A percentile compares a stretch with the other conserved stretches of the same genome.
Evolutionary conservation across 345 rosid genomes (phyloP).

Genomic region (Hevea brasiliensis): DNA sequence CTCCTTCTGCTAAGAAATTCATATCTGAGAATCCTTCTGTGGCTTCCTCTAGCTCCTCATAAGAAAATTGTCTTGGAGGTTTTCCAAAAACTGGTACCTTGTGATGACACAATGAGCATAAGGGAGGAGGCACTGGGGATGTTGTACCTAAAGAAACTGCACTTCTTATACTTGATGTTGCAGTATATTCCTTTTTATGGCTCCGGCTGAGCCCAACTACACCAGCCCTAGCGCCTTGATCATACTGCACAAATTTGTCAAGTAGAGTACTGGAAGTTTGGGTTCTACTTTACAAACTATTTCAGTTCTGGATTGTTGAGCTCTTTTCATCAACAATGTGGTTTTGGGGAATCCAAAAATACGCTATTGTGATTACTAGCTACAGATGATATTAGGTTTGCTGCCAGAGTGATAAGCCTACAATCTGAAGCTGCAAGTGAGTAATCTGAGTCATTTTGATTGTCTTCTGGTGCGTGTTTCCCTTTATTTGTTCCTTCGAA

Average conservation of each 20-base stretch:
- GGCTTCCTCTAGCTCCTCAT: conserved; percentile 54
- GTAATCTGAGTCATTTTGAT: conserved; percentile 22
- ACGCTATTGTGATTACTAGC: conserved; percentile 26
- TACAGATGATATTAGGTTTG: conserved; percentile 19
- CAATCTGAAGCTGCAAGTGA: conserved; percentile 14
- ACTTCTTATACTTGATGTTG: conserved; percentile 39
- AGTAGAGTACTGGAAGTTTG: conserved; percentile 45
- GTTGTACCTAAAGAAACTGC: conserved; percentile 53
- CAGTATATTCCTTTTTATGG: conserved; percentile 25
- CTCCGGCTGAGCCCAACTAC: conserved; percentile 30
- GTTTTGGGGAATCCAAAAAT: conserved; percentile 53
- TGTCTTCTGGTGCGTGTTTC: conserved; percentile 23
- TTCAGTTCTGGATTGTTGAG: conserved; percentile 2
- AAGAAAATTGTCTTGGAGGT: conserved; percentile 63
- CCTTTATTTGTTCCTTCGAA: conserved; percentile 44
- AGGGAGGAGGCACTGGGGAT: conserved; percentile 66
- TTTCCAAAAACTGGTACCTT: conserved; percentile 67
- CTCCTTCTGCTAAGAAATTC: conserved; percentile 65
- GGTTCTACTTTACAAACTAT: conserved; percentile 17
- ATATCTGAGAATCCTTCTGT: conserved; percentile 58
- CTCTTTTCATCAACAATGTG: conserved; percentile 32
- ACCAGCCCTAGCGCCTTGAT: conserved; percentile 33
- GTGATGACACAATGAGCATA: conserved; percentile 71
- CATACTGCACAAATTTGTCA: conserved; percentile 51
- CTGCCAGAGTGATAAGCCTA: conserved; percentile 34